Evolutionary conservation across 2,329 filamentous ascomycete genomes (phyloP).

Genomic region (Arthrobotrys sinensis): DNA sequence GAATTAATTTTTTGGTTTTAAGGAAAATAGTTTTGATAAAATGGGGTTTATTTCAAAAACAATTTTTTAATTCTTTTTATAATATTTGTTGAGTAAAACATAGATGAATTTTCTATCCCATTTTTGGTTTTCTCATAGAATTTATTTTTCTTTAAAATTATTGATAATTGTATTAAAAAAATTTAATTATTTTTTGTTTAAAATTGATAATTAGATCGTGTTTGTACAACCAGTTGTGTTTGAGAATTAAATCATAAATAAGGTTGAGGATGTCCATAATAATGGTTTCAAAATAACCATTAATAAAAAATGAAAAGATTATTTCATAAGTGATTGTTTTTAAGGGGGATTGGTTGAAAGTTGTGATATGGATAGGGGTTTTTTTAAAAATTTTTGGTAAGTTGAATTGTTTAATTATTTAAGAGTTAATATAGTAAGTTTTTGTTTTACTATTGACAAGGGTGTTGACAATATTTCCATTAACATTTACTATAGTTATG

Average conservation of each 20-base stretch:
- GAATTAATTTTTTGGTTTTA: background rate
- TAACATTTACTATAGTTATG: background rate
- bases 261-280: background rate
- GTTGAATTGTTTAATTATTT: no score
- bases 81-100: background rate
- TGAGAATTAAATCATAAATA: background rate
- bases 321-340: background rate
- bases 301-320: background rate
- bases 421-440: background rate
- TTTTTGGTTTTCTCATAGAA: no score
- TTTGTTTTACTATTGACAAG: background rate
- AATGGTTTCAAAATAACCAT: background rate
- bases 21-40: background rate
- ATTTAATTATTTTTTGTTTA: background rate
- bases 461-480: background rate
- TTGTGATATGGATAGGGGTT: no score
- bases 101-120: background rate
- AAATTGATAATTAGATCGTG: background rate
- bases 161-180: background rate
- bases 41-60: background rate
- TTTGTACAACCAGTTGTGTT: background rate
- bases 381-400: background rate
- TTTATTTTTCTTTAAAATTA: no score
- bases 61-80: background rate
- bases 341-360: no score